Conservation (phyloP, 805 yeast species). For the Aciculoconidium aculeatum region DNA sequence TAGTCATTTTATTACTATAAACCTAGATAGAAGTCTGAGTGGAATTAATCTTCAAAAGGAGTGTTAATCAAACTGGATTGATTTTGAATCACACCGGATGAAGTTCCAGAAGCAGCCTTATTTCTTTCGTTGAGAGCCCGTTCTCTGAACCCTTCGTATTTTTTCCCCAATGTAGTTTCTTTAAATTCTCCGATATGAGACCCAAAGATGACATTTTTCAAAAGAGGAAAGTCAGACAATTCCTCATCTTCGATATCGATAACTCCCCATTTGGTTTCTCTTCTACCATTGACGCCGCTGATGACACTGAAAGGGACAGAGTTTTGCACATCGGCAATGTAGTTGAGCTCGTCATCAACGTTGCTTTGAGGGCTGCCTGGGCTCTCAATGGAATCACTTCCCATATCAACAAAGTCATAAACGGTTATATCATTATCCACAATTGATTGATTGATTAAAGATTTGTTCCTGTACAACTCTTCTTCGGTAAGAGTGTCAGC, state of each 20-base stretch:
- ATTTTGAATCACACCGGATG: background rate
- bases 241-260: slow-evolving; percentile 13
- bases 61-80: too few relatives aligned
- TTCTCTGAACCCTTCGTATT: slow-evolving; percentile 16
- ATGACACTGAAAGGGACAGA: slow-evolving; percentile 17
- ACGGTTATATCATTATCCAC: slow-evolving; percentile 46
- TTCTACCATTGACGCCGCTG: slow-evolving; percentile 4
- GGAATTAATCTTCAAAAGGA: too few relatives aligned
- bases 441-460: slow-evolving; percentile 44
- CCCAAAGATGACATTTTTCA: slow-evolving; percentile 16
- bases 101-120: background rate
- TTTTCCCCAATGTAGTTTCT: slow-evolving; percentile 14
- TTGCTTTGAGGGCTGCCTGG: slow-evolving; percentile 2
- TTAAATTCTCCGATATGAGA: slow-evolving; percentile 24
- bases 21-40: too few relatives aligned
- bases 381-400: slow-evolving; percentile 4
- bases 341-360: slow-evolving; percentile 11
- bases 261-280: slow-evolving; percentile 16
- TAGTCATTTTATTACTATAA: too few relatives aligned
- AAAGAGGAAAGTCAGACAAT: slow-evolving; percentile 14
- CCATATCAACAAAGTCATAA: slow-evolving; percentile 20
- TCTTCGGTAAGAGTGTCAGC: slow-evolving; percentile 64
- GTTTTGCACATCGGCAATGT: slow-evolving; percentile 10
- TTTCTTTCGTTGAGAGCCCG: background rate
- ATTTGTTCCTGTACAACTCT: slow-evolving; percentile 53